These are phyloP conservation scores for Penicillium cinerascens DNA, from an alignment of 495 filamentous ascomycete genomes.

Conservation along the genomic window DNA sequence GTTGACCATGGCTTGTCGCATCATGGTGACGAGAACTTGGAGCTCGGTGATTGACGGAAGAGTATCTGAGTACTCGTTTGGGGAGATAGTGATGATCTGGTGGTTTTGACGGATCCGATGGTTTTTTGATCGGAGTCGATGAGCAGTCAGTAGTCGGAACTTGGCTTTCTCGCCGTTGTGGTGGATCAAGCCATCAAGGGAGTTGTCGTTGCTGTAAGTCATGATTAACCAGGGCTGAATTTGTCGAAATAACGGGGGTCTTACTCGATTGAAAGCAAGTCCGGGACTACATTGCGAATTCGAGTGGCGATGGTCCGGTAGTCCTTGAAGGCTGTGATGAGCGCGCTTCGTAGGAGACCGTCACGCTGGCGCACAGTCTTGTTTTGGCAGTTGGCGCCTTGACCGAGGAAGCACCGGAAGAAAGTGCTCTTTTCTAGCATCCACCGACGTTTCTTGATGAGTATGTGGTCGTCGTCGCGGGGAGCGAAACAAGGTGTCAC, in stretches of 20 bases:
- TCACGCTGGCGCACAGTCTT: neutral
- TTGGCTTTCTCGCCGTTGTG: neutral
- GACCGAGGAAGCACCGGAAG: neutral
- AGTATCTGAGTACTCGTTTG: neutral
- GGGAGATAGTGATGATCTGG: neutral
- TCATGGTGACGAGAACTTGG: neutral
- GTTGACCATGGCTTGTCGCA: neutral
- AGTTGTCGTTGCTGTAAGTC: neutral
- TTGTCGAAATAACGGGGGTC: neutral
- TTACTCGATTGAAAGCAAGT: neutral
- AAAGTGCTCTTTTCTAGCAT: neutral
- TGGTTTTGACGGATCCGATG: neutral
- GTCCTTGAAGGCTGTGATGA: neutral
- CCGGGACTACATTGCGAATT: neutral
- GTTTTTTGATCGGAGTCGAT: neutral
- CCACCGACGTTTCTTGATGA: neutral
- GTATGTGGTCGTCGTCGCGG: neutral
- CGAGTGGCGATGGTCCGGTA: neutral
- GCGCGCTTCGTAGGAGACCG: neutral
- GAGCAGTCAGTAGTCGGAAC: neutral
- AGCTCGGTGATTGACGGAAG: neutral
- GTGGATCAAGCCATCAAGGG: neutral
- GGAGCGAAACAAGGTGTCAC: neutral
- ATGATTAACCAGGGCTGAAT: neutral
- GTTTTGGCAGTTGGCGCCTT: neutral